Evolutionary conservation across 257 asterid genomes (phyloP).

Genomic region (Solanum chmielewskii): DNA sequence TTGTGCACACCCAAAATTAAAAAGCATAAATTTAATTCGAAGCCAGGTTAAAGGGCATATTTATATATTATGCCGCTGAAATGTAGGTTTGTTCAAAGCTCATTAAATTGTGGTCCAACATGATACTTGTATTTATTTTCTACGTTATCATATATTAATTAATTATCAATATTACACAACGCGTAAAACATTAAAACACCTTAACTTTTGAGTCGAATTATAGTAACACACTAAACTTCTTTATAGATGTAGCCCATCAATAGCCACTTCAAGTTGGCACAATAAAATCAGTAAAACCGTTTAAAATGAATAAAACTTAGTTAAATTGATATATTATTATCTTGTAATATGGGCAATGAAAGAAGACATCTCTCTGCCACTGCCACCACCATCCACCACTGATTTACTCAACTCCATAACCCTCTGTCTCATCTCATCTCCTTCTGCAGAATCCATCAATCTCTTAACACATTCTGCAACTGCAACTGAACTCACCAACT

Average conservation of each 20-base stretch:
- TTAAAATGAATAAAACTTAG: too few species aligned
- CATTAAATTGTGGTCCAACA: accelerated
- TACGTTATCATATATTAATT: too few species aligned
- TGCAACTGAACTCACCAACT: neutral
- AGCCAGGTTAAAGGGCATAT: too few species aligned
- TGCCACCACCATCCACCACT: conserved; percentile 26
- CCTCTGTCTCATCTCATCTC: conserved; percentile 30
- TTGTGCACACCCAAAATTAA: too few species aligned
- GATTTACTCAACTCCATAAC: conserved; percentile 26
- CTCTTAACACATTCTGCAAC: conserved; percentile 2
- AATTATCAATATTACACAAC: neutral
- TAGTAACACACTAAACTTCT: neutral
- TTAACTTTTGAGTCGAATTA: neutral
- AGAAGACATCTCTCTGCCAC: conserved; percentile 20
- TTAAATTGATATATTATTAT: neutral
- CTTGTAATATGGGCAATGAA: conserved; percentile 40
- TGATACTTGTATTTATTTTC: too few species aligned
- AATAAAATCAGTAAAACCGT: accelerated
- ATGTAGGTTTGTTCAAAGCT: accelerated
- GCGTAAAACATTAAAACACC: neutral
- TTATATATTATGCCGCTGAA: too few species aligned
- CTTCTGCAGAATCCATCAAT: conserved; percentile 40
- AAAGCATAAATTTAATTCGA: too few species aligned
- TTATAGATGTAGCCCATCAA: neutral
- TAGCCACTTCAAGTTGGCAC: neutral